Percentiles rank a stretch among this genome's conserved stretches.
Conservation (phyloP, 345 rosid species). For the Citrus sp. region DNA sequence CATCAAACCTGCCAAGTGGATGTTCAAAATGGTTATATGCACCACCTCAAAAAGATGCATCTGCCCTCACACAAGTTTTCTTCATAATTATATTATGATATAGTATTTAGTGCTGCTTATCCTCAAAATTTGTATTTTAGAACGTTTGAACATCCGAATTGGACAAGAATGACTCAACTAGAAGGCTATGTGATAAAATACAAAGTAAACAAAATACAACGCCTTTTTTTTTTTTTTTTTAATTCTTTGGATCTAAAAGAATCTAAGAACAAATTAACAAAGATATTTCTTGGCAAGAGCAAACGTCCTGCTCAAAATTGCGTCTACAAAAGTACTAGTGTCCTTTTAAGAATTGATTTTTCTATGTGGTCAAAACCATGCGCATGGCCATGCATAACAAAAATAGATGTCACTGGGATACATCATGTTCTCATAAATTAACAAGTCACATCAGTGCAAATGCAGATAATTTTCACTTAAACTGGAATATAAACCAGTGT, state of each 20-base stretch:
- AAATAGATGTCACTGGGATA: not conserved
- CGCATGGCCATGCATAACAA: not conserved
- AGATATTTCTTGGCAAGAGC: not conserved
- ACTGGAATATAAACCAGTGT: not conserved
- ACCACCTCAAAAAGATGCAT: no score
- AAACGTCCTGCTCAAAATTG: not conserved
- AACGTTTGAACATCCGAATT: not conserved
- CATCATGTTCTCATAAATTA: not conserved
- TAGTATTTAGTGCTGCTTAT: no score
- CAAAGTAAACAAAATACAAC: no score
- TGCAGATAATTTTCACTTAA: not conserved
- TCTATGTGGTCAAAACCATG: not conserved
- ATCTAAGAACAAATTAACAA: not conserved
- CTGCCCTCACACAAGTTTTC: no score
- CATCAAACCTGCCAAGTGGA: no score
- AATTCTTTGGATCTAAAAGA: not conserved
- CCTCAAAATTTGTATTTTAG: no score
- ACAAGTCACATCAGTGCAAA: not conserved
- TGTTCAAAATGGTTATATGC: no score
- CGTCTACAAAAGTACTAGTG: not conserved
- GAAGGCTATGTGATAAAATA: not conserved
- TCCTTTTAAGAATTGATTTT: not conserved
- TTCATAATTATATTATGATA: no score
- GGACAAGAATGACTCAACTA: no score
- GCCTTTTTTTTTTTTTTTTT: no score